A percentile compares a stretch with the other conserved stretches of the same genome.
Conservation (phyloP, 2,329 filamentous ascomycete genomes). For the Fusarium pseudoanthophilum region DNA sequence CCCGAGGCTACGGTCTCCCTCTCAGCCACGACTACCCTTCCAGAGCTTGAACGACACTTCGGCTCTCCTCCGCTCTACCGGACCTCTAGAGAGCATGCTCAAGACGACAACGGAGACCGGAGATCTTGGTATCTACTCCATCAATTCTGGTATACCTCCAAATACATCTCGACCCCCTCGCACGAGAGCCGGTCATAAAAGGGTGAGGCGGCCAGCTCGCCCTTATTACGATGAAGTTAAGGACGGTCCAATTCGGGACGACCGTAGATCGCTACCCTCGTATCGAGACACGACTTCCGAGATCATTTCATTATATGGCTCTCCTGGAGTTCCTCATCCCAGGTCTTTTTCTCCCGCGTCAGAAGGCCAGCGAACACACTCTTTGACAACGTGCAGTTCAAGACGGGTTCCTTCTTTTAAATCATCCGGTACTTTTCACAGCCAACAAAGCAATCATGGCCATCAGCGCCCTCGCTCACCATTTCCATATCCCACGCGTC, state of each 20-base stretch:
- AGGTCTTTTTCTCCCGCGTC: constrained; percentile 56
- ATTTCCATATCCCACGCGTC: constrained; percentile 67
- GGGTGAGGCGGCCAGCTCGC: constrained; percentile 44
- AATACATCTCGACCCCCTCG: constrained; percentile 46
- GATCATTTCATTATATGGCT: constrained; percentile 66
- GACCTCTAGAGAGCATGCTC: constrained; percentile 71
- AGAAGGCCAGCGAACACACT: constrained; percentile 63
- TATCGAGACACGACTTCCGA: constrained; percentile 65
- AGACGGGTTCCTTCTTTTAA: constrained; percentile 58
- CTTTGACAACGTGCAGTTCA: constrained; percentile 64
- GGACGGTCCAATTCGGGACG: constrained; percentile 51
- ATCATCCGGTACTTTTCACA: constrained; percentile 61
- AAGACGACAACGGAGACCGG: constrained; percentile 74
- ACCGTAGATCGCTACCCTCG: constrained; percentile 58
- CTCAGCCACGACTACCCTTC: constrained; percentile 53
- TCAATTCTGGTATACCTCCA: constrained; percentile 50
- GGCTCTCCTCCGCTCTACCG: constrained; percentile 59
- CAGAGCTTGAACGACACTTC: constrained; percentile 57
- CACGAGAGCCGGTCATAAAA: constrained; percentile 45
- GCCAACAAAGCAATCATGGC: constrained; percentile 54
- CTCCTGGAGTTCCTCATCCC: constrained; percentile 57
- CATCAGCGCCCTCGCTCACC: constrained; percentile 67
- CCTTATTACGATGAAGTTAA: constrained; percentile 48
- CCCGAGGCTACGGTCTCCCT: constrained; percentile 32
- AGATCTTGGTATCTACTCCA: constrained; percentile 71